phyloP scores from a whole-genome alignment of 2,329 filamentous ascomycete genomes.

The Fusarium aywerte region DNA sequence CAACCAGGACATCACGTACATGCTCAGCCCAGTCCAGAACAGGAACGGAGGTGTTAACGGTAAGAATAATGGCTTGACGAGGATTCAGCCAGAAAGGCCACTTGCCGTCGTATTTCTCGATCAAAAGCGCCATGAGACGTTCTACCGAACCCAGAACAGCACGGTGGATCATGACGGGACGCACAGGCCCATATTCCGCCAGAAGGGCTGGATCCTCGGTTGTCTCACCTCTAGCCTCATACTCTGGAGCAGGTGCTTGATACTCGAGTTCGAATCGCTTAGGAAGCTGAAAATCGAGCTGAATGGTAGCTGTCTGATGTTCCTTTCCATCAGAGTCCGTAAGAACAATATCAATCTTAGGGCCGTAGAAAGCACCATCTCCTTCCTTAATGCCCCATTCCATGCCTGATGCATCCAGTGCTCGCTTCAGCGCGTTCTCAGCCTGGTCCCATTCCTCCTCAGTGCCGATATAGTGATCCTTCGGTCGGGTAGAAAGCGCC shows the following conservation, averaged over 20 bases:
- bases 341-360: slow-evolving; percentile 89
- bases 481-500: slow-evolving; percentile 80
- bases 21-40: slow-evolving; percentile 62
- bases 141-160: slow-evolving; percentile 88
- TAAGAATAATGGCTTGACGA: slow-evolving; percentile 78
- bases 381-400: slow-evolving; percentile 81
- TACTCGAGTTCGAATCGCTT: slow-evolving; percentile 84
- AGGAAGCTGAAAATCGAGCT: slow-evolving; percentile 90
- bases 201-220: slow-evolving; percentile 61
- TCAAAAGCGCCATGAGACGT: slow-evolving; percentile 83
- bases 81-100: slow-evolving; percentile 94
- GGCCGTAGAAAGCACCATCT: slow-evolving; percentile 90
- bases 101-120: slow-evolving; percentile 81
- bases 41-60: slow-evolving; percentile 70
- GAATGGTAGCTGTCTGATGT: slow-evolving; percentile 88
- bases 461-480: slow-evolving; percentile 80
- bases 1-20: slow-evolving; percentile 62
- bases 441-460: slow-evolving; percentile 69
- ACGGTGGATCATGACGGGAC: slow-evolving; percentile 84
- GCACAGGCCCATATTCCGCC: slow-evolving; percentile 66
- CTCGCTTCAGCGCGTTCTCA: slow-evolving; percentile 54
- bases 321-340: slow-evolving; percentile 84
- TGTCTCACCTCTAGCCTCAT: slow-evolving; percentile 64
- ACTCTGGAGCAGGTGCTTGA: slow-evolving; percentile 72
- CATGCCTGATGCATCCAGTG: slow-evolving; percentile 73